Evolutionary conservation across 495 filamentous ascomycete species (phyloP).

Genomic region (Ascobolus immersus): DNA sequence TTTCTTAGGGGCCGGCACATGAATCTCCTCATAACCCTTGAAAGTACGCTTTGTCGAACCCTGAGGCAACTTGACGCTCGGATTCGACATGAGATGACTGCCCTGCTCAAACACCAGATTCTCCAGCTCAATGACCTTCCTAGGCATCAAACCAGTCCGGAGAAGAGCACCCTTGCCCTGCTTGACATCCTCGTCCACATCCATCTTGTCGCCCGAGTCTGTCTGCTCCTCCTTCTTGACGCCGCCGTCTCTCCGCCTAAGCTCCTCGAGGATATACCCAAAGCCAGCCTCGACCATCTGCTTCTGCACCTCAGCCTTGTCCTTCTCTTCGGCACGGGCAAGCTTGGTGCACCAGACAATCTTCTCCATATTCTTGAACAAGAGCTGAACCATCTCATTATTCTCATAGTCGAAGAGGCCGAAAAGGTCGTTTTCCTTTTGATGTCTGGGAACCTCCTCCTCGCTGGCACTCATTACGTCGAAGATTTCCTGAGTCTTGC

Average conservation of each 20-base stretch:
- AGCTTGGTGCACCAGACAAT: conserved; percentile 86
- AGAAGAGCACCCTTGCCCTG: conserved; percentile 35
- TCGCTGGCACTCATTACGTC: conserved; percentile 57
- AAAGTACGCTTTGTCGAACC: conserved; percentile 84
- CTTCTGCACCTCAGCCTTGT: conserved; percentile 51
- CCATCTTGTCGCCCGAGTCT: conserved; percentile 39
- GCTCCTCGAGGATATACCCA: conserved; percentile 62
- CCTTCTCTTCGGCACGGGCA: conserved; percentile 55
- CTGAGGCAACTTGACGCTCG: conserved; percentile 80
- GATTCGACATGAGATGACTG: conserved; percentile 95
- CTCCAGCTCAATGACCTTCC: conserved; percentile 71
- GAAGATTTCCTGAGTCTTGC: conserved; percentile 59
- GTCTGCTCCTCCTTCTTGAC: conserved; percentile 56
- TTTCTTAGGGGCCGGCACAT: conserved; percentile 73
- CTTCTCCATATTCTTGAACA: conserved; percentile 78
- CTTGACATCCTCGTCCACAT: conserved; percentile 53
- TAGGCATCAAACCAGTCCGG: conserved; percentile 65
- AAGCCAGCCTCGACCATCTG: conserved; percentile 81
- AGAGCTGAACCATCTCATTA: conserved; percentile 69
- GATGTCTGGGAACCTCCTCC: conserved; percentile 57
- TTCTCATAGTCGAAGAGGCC: conserved; percentile 95
- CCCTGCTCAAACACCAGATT: conserved; percentile 94
- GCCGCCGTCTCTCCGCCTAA: conserved; percentile 35
- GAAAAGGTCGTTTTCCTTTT: conserved; percentile 96
- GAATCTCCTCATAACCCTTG: conserved; percentile 96